Evolutionary conservation across 2,329 filamentous ascomycete species (phyloP), one percentile per base, ranked within the genome.

Genomic region (Beauveria brongniartii): DNA sequence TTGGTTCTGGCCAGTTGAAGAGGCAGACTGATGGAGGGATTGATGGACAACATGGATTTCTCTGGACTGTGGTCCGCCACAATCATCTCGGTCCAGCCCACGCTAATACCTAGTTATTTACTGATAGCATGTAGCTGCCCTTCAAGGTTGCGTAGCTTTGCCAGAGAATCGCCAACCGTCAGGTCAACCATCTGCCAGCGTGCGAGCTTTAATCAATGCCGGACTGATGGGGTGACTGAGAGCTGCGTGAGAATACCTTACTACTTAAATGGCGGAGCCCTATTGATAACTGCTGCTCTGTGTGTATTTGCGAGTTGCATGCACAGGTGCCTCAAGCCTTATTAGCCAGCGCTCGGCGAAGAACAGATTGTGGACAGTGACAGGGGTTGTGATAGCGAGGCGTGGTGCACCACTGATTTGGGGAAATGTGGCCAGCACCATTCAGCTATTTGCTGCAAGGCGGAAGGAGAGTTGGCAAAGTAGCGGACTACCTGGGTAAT

Each of bases 121-220:
- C 26, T 28, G 26, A 28, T 28, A 43, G 40, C 40, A 43, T n/a
- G 7, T 51, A 16, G 40, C 41, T 47, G 14, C 28, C 43, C 54
- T 57, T 30, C 55, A 57, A 57, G 55, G 55, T 41, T 57, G 46
- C 22, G 30, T 34, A 50, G 46, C 55, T 57, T 57, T 57, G 22
- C 44, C 34, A 20, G 14, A 50, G 28, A 20, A 50, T 18, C 7
- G 12, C 18, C 5, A 22, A 18, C 46, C 9, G 7, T 26, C 22
- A 34, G 10, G 10, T 34, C 30, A 34, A 34, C 10, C 30, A 34
- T 34, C 30, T 34, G 30, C 9, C 10, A 9, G 10, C 30, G 30
- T 34, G 30, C 9, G 30, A 34, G 30, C 30, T 34, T 34, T 34
- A 8, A 16, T 22, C 22, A 4, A 56, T 7, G n/a, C 26, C 30